Base-by-base conservation (phyloP, 73 alveolate species). In the Paramecium caudatum region DNA sequence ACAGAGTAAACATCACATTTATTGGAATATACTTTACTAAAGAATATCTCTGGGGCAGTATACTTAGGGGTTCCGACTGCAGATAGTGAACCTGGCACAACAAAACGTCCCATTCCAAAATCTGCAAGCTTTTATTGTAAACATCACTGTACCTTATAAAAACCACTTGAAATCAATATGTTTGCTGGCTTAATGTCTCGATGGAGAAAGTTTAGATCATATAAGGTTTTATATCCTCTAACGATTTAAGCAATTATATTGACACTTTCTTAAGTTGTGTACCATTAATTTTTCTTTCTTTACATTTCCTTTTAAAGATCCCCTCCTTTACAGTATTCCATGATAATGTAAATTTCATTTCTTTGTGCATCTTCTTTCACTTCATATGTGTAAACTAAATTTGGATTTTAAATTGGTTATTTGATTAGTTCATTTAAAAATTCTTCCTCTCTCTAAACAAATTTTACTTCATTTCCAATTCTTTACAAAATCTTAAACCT, bases 51-150 rank as follows among this genome's bases (percentile, higher is more conserved):
- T 15, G 98, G 98, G 34, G 98, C 98, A 90, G 94, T 84, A 88
- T 95, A 95, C 5, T 94, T 93, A 0, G 98, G 98, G 3, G 98
- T 94, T 25, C 98, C 98, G n/a, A 95, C 93, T 27, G 91, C 45
- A 0, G 98, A 83, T 25, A 70, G 16, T 23, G 37, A 23, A 0
- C 62, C 61, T 5, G 82, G 21, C 36, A 34, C 70, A 12, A 83
- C 19, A 17, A 83, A 47, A 55, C 30, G 49, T 0, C 85, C 80
- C 63, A 83, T 55, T 33, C 95, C 95, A 46, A 91, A 91, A 90
- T 91, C 95, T 1, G 81, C 91, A 1, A 91, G 34, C 63, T 91
- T 90, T 4, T 19, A 78, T 33, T 61, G 41, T 0, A 82, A 0
- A 0, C 19, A 7, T 1, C 8, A 34, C 3, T 25, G 19, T 32